Base-by-base conservation (phyloP, 2,329 filamentous ascomycete genomes). In the Fusarium austroafricanum region DNA sequence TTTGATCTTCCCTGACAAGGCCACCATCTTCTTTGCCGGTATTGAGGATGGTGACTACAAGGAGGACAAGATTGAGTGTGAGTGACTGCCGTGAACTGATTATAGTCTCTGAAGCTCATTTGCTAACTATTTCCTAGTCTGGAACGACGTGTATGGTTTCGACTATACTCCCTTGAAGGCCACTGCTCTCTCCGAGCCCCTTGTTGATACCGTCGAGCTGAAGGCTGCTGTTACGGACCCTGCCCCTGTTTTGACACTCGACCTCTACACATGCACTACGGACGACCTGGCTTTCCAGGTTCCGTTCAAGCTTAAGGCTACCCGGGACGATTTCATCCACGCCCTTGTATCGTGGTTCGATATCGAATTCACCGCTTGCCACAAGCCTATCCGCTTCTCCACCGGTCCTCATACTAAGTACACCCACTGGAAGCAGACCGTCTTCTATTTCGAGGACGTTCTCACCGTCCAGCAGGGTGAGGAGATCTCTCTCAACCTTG, bases 21-120 rank as follows among this genome's bases (percentile, higher is more conserved):
- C 96, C 52, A 97, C 93, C 75, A 97, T 99, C 79, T 97, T 94
- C 82, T 89, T 97, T 80, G 96, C 94, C 61, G 96, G 92, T 76
- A 99, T 99, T 67, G 96, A 99, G 84, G 96, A 99, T 77, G 96
- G 96, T 71, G 96, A 99, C 67, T 99, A 99, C 88, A 98, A 98
- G 87, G 95, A 98, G 69, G 96, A 99, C 85, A 99, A 99, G 87
- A 99, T 99, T 77, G 95, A 94, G 81, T 99, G 95, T 98, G 81
- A 84, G 93, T 82, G 49, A 17, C 44, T 43, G 17, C 20, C 23
- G 10, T 17, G n/a, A 5, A n/a, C 20, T 14, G n/a, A 17, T 29
- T 11, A 9, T 43, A 37, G 14, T 12, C 17, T 23, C 17, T 5
- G 11, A n/a, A 18, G 21, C 33, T 26, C 23, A 33, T 29, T 38